phyloP scores from a whole-genome alignment of 345 rosid genomes.

The Carallia pectinifolia region DNA sequence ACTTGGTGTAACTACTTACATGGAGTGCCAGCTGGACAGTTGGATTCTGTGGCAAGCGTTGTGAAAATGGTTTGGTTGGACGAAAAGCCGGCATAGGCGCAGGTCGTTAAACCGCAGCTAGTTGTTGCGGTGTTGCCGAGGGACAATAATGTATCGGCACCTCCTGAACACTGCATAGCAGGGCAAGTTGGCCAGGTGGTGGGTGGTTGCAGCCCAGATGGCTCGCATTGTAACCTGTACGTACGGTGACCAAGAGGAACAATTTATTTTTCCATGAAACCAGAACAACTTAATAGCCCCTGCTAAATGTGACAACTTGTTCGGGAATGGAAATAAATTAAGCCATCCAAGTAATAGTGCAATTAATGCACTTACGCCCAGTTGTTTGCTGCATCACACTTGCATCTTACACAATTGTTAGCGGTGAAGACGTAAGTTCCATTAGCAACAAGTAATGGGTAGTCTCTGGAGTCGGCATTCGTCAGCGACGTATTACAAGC shows the following conservation, averaged over 20 bases:
- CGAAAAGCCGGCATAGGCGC: constrained; percentile 66
- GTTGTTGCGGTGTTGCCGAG: constrained; percentile 41
- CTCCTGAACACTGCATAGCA: constrained; percentile 49
- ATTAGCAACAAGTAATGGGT: constrained; percentile 43
- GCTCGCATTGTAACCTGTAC: constrained; percentile 66
- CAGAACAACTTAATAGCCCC: not conserved
- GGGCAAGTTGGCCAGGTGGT: constrained; percentile 47
- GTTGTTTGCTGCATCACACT: constrained; percentile 49
- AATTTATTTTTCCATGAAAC: not conserved
- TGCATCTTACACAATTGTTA: constrained; percentile 56
- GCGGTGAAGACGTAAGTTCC: constrained; percentile 57
- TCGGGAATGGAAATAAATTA: too few species aligned
- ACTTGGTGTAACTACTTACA: constrained; percentile 27
- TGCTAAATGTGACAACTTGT: not conserved
- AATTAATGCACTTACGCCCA: constrained; percentile 48
- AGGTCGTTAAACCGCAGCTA: constrained; percentile 43
- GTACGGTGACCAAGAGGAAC: constrained; percentile 19
- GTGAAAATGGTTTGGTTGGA: constrained; percentile 42
- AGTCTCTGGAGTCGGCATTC: constrained; percentile 43
- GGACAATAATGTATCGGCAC: constrained; percentile 23
- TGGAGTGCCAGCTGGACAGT: constrained; percentile 31
- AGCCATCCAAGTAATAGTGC: not conserved
- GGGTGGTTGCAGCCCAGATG: constrained; percentile 35
- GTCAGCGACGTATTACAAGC: constrained; percentile 57
- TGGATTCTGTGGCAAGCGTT: constrained; percentile 25